Evolutionary conservation across 2,329 filamentous ascomycete genomes (phyloP).

Genomic region (Ophiosphaerella korrae): DNA sequence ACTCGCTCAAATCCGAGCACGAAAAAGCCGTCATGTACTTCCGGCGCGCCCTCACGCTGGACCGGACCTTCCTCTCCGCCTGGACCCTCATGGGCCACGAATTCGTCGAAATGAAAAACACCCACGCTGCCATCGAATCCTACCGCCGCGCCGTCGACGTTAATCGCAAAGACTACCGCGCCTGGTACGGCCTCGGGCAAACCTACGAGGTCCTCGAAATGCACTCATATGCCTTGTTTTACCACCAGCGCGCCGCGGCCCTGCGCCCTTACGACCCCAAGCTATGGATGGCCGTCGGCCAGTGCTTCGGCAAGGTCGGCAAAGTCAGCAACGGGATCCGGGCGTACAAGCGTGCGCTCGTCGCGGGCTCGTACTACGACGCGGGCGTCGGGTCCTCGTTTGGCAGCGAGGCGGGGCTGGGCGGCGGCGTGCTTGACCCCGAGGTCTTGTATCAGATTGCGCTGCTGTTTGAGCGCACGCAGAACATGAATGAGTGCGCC

Average conservation of each 20-base stretch:
- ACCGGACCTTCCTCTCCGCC: slow-evolving; percentile 87
- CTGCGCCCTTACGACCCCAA: slow-evolving; percentile 96
- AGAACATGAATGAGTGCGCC: slow-evolving; percentile 78
- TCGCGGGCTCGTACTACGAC: slow-evolving; percentile 87
- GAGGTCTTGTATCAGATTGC: slow-evolving; percentile 92
- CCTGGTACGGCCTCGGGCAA: slow-evolving; percentile 96
- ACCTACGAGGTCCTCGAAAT: slow-evolving; percentile 98
- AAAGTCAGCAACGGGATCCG: slow-evolving; percentile 90
- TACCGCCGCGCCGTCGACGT: slow-evolving; percentile 95
- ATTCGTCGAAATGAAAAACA: slow-evolving; percentile 98
- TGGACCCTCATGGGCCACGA: slow-evolving; percentile 99
- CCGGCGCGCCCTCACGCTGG: slow-evolving; percentile 85
- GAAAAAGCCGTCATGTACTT: slow-evolving; percentile 99
- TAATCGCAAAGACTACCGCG: slow-evolving; percentile 93
- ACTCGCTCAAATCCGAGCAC: slow-evolving; percentile 89
- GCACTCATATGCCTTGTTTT: slow-evolving; percentile 96
- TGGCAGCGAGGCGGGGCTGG: slow-evolving; percentile 51
- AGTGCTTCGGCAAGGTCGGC: slow-evolving; percentile 88
- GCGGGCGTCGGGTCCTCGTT: slow-evolving; percentile 58
- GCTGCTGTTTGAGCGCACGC: slow-evolving; percentile 80
- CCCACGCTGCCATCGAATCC: slow-evolving; percentile 94
- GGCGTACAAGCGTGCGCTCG: slow-evolving; percentile 87
- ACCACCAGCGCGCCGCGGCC: slow-evolving; percentile 93
- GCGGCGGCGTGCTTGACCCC: slow-evolving; percentile 73
- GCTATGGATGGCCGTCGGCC: slow-evolving; percentile 97